Evolutionary conservation across 2,329 filamentous ascomycete species (phyloP), one percentile per base, ranked within the genome.

Genomic region (Colletotrichum lentis): DNA sequence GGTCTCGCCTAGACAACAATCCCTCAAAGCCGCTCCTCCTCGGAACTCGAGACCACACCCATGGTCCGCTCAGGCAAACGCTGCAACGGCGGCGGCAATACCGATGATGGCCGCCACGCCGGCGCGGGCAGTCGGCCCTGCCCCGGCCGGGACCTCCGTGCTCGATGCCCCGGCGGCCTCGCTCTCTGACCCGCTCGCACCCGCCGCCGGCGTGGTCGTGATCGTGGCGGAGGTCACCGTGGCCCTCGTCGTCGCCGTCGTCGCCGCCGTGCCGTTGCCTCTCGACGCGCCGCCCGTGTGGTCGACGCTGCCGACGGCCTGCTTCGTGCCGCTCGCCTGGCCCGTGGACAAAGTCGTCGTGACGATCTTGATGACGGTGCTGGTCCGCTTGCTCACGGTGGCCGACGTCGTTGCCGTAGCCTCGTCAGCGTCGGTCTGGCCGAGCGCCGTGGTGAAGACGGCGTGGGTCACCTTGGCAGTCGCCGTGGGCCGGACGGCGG

Each of bases 81-180:
- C 60, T 1, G n/a, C 20, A 3, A 53, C 46, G 20, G 53, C 64
- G 10, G 53, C 64, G 1, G 53, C 64, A 3, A 67, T 27, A 6
- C 64, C 60, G 5, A 64, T 39, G 4, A 55, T 31, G 11, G 53
- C 64, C 39, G 53, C 64, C 14, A 64, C 20, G 5, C 60, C 64
- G 24, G 64, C 60, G 3, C 64, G 61, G 10, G 60, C 64, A 10
- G 64, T 67, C 39, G 60, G 52, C 22, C 60, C 64, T 41, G 53
- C 60, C 54, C 64, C 64, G 12, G 46, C 64, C 31, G 64, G 39
- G 18, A 43, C 52, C 35, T 14, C 49, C 22, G 53, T 43, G 6
- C 37, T 53, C 39, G 47, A 22, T 6, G 31, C 53, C 2, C 35
- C 37, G 2, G 8, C 39, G 27, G 44, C 22, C 54, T 27, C 41